Base-by-base conservation (phyloP, 352 stramenopile species). In the Pythium apleroticum region DNA sequence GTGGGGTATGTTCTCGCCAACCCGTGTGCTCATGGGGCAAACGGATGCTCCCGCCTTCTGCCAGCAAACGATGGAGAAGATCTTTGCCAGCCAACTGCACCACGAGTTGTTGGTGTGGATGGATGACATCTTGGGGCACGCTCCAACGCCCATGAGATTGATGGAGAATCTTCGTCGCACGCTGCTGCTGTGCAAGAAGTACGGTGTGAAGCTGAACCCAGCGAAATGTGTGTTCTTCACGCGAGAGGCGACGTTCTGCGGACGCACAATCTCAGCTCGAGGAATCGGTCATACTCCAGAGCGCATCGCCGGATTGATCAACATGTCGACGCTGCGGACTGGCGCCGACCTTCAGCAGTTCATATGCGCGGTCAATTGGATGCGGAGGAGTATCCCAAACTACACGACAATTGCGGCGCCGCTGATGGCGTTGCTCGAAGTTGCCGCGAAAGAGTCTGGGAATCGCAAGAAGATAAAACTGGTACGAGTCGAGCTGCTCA, bases 171-270 rank as follows among this genome's bases (percentile, higher is more conserved):
- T 82, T 0, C 41, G 54, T 15, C 20, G 63, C 4, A 49, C 66
- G 27, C 35, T 79, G 2, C 17, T 12, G 0, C 33, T 45, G 0
- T 78, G 72, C 22, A 20, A 60, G 22, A 3, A 57, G 12, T 80
- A 57, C 22, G 76, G 67, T 2, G 27, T 79, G 1, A 83, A 83
- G 52, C 33, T 83, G 5, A 58, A 78, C 53, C 66, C 70, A 2
- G 62, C 54, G n/a, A 75, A 81, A 48, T 80, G 73, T 22, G 0
- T 37, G n/a, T 73, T 84, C 31, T 77, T 70, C 39, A 17, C 27
- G 0, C 49, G 10, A 0, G 56, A 77, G 22, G 63, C 67, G 0
- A 65, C 60, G 24, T 79, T 70, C 65, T 76, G 69, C 46, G 69
- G 66, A 0, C 57, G 46, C 6, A 37, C 71, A 1, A 63, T 81